A percentile compares a stretch with the other conserved stretches of the same genome.
These are phyloP conservation scores for Neurospora sp. DNA, from an alignment of 495 filamentous ascomycete species.

Conservation along the genomic window DNA sequence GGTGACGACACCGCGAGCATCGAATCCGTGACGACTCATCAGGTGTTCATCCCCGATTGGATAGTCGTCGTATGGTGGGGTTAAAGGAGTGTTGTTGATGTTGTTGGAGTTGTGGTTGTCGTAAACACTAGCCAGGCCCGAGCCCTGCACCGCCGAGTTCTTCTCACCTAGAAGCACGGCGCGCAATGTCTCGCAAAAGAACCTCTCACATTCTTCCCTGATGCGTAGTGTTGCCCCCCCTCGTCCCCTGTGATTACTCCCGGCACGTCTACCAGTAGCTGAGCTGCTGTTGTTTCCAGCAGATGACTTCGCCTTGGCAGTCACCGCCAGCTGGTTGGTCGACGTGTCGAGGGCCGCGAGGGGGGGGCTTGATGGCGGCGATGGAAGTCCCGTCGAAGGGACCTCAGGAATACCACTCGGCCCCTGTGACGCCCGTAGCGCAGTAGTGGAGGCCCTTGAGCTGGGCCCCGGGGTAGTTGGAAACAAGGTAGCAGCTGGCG, in stretches of 20 bases:
- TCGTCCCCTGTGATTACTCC: constrained; percentile 35
- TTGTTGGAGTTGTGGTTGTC: constrained; percentile 12
- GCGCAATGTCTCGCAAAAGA: constrained; percentile 92
- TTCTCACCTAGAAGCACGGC: constrained; percentile 92
- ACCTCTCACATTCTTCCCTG: constrained; percentile 99
- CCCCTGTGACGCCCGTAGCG: constrained; percentile 67
- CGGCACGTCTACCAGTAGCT: constrained; percentile 1
- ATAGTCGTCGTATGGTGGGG: constrained; percentile 31
- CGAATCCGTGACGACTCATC: constrained; percentile 6
- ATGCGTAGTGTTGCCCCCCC: constrained; percentile 91
- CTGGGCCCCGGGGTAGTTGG: constrained; percentile 32
- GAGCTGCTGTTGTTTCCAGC: constrained; percentile 16
- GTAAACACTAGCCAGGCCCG: constrained; percentile 60
- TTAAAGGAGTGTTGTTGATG: constrained; percentile 6
- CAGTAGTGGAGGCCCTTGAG: constrained; percentile 84
- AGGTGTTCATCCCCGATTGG: constrained; percentile 11
- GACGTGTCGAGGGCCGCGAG: constrained; percentile 50
- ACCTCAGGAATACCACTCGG: constrained; percentile 98
- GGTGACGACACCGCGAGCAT: not conserved
- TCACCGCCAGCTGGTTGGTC: constrained; percentile 50
- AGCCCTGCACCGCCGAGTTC: constrained; percentile 61
- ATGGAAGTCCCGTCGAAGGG: constrained; percentile 64
- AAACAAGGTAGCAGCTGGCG: constrained; percentile 75
- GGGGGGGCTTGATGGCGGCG: constrained; percentile 73
- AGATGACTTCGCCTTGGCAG: constrained; percentile 35